Evolutionary conservation across 495 filamentous ascomycete genomes (phyloP).

Genomic region (Xylaria palmicola): DNA sequence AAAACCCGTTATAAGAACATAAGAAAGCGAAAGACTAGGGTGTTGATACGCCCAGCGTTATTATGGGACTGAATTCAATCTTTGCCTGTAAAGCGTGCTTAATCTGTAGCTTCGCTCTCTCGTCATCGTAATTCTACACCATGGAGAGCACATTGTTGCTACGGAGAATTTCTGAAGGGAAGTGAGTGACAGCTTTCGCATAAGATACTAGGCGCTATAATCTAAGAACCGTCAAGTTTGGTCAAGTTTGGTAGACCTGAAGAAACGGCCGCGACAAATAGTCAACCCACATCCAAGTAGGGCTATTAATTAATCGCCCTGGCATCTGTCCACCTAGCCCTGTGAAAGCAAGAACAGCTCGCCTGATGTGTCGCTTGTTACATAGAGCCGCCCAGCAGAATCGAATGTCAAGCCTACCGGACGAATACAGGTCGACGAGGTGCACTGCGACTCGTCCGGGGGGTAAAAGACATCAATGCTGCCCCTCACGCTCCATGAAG

Average conservation of each 20-base stretch:
- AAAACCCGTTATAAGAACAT: too few species aligned
- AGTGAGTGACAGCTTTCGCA: too few species aligned
- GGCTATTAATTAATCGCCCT: not conserved
- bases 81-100: too few species aligned
- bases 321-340: not conserved
- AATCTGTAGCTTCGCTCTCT: too few species aligned
- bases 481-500: conserved; percentile 40
- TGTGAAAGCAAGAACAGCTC: conserved; percentile 54
- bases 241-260: not conserved
- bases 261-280: not conserved
- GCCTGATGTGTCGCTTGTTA: conserved; percentile 57
- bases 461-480: conserved; percentile 53
- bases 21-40: too few species aligned
- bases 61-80: too few species aligned
- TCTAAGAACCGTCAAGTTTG: too few species aligned
- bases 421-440: conserved; percentile 47
- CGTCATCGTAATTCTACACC: too few species aligned
- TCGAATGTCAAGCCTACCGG: conserved; percentile 58
- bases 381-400: conserved; percentile 46
- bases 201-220: too few species aligned
- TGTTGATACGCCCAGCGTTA: too few species aligned
- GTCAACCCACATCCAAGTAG: not conserved
- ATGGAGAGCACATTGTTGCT: too few species aligned
- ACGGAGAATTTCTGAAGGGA: too few species aligned
- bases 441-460: conserved; percentile 37